Percentiles rank a stretch among this genome's conserved stretches.
Conservation (phyloP, 768 basidiomycete species). For the Suillus brevipes region DNA sequence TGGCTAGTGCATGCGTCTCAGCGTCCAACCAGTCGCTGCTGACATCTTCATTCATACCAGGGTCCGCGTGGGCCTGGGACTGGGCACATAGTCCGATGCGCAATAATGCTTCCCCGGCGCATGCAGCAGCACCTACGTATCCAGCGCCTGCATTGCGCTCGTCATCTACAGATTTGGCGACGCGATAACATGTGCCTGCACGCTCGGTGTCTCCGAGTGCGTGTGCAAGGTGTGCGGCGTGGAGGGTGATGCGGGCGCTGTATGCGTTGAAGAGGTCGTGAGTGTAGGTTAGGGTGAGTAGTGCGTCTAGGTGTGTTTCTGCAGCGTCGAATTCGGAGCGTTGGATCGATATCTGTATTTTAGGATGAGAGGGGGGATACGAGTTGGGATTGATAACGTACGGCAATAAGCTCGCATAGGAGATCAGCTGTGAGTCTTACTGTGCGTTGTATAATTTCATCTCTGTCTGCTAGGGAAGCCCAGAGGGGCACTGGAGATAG, state of each 20-base stretch:
- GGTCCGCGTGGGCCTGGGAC: neutral
- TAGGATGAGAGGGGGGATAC: neutral
- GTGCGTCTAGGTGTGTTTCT: conserved; percentile 46
- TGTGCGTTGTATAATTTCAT: conserved; percentile 48
- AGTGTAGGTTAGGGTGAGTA: conserved; percentile 66
- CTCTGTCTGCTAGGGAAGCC: conserved; percentile 52
- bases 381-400: conserved; percentile 29
- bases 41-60: neutral
- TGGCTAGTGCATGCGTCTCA: conserved; percentile 33
- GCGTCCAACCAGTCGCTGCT: conserved; percentile 15
- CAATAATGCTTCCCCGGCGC: conserved; percentile 52
- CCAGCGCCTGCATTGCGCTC: conserved; percentile 21
- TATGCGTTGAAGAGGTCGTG: conserved; percentile 55
- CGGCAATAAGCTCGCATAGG: conserved; percentile 67
- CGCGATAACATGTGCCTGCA: conserved; percentile 62
- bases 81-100: conserved; percentile 42
- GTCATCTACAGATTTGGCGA: conserved; percentile 36
- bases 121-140: conserved; percentile 49
- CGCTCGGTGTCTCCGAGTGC: conserved; percentile 36
- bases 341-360: conserved; percentile 54
- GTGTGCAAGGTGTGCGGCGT: conserved; percentile 46
- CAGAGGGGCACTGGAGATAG: conserved; percentile 50
- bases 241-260: conserved; percentile 62
- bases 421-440: conserved; percentile 71
- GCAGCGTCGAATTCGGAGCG: conserved; percentile 65